Evolutionary conservation across 345 rosid species (phyloP).

Genomic region (Murraya koenigii): DNA sequence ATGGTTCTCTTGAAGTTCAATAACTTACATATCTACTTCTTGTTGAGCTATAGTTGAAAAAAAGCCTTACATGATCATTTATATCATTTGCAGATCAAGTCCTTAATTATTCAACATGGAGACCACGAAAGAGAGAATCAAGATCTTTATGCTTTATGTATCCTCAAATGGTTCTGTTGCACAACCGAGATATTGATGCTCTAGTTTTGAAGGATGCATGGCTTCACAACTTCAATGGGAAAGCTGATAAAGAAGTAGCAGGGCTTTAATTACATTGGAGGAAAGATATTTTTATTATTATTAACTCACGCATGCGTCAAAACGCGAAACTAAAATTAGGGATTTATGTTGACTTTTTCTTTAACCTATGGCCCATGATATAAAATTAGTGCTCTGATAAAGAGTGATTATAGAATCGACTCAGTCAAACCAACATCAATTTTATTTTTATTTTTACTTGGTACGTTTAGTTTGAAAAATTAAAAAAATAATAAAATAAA

Average conservation of each 20-base stretch:
- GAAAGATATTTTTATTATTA: background rate
- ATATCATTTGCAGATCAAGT: background rate
- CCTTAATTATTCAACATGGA: background rate
- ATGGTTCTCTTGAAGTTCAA: no score
- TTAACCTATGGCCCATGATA: no score
- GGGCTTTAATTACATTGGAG: background rate
- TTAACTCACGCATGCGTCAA: no score
- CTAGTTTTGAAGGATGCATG: background rate
- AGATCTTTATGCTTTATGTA: background rate
- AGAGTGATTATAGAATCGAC: no score
- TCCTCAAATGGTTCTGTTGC: background rate
- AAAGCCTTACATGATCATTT: background rate
- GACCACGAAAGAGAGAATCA: background rate
- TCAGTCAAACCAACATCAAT: no score
- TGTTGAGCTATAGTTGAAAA: background rate
- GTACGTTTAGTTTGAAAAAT: no score
- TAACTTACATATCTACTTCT: background rate
- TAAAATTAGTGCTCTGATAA: no score
- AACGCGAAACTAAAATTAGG: no score
- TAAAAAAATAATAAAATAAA: no score
- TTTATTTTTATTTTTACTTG: no score
- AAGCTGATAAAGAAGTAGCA: background rate
- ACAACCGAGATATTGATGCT: background rate
- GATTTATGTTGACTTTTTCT: no score
- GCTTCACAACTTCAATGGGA: background rate